A percentile compares a stretch with the other conserved stretches of the same genome.
These are phyloP conservation scores for Nicotiana obtusifolia DNA, from an alignment of 257 asterid species.

Conservation along the genomic window DNA sequence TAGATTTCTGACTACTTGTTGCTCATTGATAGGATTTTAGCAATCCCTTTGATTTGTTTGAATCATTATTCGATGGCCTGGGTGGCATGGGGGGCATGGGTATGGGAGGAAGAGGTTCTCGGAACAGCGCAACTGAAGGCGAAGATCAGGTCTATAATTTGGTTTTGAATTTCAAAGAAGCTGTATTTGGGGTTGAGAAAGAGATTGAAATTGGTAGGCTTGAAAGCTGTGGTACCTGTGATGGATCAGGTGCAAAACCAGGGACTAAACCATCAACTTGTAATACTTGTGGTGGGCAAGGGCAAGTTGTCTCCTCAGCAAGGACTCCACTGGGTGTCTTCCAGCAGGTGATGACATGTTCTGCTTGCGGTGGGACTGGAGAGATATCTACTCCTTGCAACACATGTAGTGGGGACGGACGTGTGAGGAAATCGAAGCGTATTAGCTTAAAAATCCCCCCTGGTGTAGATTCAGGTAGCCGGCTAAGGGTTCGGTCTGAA, in stretches of 20 bases:
- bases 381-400: constrained; percentile 79
- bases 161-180: constrained; percentile 81
- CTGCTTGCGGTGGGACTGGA: constrained; percentile 78
- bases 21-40: constrained; percentile 66
- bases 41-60: constrained; percentile 91
- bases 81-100: constrained; percentile 96
- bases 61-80: constrained; percentile 83
- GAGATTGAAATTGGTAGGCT: constrained; percentile 87
- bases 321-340: constrained; percentile 94
- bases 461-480: constrained; percentile 88
- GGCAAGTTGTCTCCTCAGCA: constrained; percentile 82
- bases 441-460: constrained; percentile 92
- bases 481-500: constrained; percentile 81
- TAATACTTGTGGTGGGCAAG: constrained; percentile 86
- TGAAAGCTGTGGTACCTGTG: constrained; percentile 82
- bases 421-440: constrained; percentile 81
- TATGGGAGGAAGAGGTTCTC: constrained; percentile 73
- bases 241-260: constrained; percentile 90
- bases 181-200: constrained; percentile 85
- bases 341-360: constrained; percentile 93
- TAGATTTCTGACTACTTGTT: background rate
- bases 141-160: constrained; percentile 85
- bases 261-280: constrained; percentile 73
- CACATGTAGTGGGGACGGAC: constrained; percentile 77
- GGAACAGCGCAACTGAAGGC: constrained; percentile 77